Evolutionary conservation across 495 filamentous ascomycete genomes (phyloP).

Genomic region (Aspergillus sclerotiicarbonarius): DNA sequence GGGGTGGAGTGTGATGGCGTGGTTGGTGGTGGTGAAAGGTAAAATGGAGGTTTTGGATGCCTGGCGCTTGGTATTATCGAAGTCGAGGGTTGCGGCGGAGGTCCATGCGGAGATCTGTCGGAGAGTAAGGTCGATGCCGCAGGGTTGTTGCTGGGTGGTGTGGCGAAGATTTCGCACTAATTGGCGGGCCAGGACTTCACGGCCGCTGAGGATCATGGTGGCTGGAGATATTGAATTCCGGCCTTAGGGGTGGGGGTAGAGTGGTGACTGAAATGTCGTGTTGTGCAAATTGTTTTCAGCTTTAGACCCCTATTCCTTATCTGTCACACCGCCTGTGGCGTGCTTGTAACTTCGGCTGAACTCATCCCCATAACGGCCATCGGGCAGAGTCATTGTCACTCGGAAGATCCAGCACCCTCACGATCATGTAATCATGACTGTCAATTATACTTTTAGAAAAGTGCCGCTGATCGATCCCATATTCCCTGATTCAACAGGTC

Average conservation of each 20-base stretch:
- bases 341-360: too few species aligned
- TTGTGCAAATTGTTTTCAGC: too few species aligned
- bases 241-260: too few species aligned
- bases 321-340: too few species aligned
- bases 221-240: too few species aligned
- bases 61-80: slow-evolving; percentile 39
- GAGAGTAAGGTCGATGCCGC: slow-evolving; percentile 43
- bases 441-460: too few species aligned
- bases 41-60: slow-evolving; percentile 26
- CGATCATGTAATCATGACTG: too few species aligned
- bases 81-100: slow-evolving; percentile 42
- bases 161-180: slow-evolving; percentile 33
- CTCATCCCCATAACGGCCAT: too few species aligned
- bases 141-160: slow-evolving; percentile 37
- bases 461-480: not conserved
- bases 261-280: too few species aligned
- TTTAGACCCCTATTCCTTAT: too few species aligned
- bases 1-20: slow-evolving; percentile 22
- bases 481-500: slow-evolving; percentile 9
- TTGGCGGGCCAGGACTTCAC: slow-evolving; percentile 22
- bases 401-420: too few species aligned
- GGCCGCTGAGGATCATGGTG: slow-evolving; percentile 27
- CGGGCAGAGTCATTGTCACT: too few species aligned
- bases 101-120: slow-evolving; percentile 33
- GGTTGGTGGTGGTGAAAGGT: slow-evolving; percentile 17